Percentiles rank a stretch among this genome's conserved stretches.
Conservation (phyloP, 192 early-diverging fungal genomes). For the Coemansia sp. region DNA sequence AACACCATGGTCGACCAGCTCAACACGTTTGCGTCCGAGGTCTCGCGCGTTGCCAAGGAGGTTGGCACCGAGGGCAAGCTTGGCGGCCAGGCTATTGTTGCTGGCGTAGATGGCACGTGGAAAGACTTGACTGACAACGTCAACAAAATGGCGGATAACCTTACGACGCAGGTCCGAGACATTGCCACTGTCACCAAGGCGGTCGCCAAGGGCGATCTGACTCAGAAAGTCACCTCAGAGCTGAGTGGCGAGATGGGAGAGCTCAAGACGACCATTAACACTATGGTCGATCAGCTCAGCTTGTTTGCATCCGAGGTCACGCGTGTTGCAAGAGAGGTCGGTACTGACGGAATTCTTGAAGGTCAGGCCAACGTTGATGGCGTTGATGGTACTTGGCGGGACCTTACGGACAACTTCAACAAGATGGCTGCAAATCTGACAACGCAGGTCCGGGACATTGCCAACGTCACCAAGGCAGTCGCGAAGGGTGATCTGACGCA, state of each 20-base stretch:
- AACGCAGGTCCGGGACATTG: constrained; percentile 52
- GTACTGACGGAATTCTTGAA: constrained; percentile 66
- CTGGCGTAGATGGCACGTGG: no score
- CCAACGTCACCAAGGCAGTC: constrained; percentile 56
- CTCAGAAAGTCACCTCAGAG: constrained; percentile 50
- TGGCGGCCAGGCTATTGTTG: no score
- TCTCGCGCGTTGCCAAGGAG: constrained; percentile 62
- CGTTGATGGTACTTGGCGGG: constrained; percentile 56
- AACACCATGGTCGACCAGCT: constrained; percentile 65
- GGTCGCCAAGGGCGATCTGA: constrained; percentile 55
- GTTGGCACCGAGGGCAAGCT: no score
- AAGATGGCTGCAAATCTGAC: constrained; percentile 59
- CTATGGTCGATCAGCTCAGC: constrained; percentile 58
- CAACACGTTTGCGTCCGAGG: constrained; percentile 53
- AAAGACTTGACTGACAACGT: constrained; percentile 62
- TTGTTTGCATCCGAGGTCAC: constrained; percentile 60
- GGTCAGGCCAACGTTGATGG: constrained; percentile 49
- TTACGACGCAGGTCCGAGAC: constrained; percentile 56
- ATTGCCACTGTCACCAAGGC: constrained; percentile 57
- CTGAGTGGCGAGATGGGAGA: constrained; percentile 54
- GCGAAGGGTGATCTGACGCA: constrained; percentile 51
- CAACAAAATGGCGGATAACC: constrained; percentile 58
- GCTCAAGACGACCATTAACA: constrained; percentile 56
- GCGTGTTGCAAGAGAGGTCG: constrained; percentile 62
- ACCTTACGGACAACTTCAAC: constrained; percentile 59